phyloP scores from a whole-genome alignment of 305 asterid genomes.

The Fraxinus velutina region DNA sequence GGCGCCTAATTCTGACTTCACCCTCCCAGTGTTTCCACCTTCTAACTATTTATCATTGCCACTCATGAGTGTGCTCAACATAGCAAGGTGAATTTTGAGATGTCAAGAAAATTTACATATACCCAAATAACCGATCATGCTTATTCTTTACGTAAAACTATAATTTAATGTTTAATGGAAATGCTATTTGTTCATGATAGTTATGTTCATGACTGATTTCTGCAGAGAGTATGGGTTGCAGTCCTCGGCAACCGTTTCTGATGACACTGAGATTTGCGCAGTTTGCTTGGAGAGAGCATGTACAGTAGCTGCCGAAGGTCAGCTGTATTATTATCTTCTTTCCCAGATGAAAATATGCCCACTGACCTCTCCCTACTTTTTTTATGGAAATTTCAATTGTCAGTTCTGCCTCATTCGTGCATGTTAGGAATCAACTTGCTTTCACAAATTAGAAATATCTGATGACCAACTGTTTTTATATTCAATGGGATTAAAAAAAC shows the following conservation, averaged over 20 bases:
- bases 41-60: slow-evolving; percentile 87
- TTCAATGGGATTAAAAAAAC: not conserved
- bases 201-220: slow-evolving; percentile 7
- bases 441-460: not conserved
- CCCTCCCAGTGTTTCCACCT: slow-evolving; percentile 58
- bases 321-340: not conserved
- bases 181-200: not conserved
- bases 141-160: not conserved
- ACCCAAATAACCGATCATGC: not conserved
- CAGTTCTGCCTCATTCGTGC: not conserved
- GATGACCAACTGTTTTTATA: not conserved
- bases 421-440: not conserved
- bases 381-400: not conserved
- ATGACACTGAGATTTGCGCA: slow-evolving; percentile 70
- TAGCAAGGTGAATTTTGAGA: slow-evolving; percentile 63
- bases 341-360: not conserved
- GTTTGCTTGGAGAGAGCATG: slow-evolving; percentile 93
- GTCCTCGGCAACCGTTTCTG: slow-evolving; percentile 53
- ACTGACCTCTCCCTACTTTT: not conserved
- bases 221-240: slow-evolving; percentile 87
- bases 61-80: slow-evolving; percentile 78
- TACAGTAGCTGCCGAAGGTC: slow-evolving; percentile 84
- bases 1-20: slow-evolving; percentile 59
- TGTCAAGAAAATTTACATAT: not conserved
- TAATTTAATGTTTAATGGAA: not conserved